Base-by-base conservation (phyloP, 2,329 filamentous ascomycete genomes). In the Sordariomycetes sp. region DNA sequence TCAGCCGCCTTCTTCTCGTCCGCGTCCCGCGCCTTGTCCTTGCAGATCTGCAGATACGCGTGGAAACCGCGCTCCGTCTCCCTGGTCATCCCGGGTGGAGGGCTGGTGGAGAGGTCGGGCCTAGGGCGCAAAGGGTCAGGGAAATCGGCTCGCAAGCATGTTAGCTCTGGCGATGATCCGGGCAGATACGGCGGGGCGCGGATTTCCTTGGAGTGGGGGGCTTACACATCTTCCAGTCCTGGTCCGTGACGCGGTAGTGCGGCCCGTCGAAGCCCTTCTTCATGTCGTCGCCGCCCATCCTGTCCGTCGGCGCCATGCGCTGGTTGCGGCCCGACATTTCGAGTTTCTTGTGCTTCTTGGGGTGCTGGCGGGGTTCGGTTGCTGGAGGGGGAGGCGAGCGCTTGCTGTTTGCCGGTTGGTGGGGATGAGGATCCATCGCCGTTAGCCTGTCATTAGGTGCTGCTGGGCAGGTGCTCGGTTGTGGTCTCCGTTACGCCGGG, bases 181-280 rank as follows among this genome's bases (percentile, higher is more conserved):
- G 10, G 34, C 10, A 15, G 24, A 34, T 3, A 55, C 13, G 53
- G 6, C 20, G 34, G 25, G 34, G 10, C 10, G 35, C 7, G 52
- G 28, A 35, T n/a, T 17, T 15, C 15, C n/a, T 12, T 22, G 15
- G 42, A 15, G 15, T 2, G 17, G 53, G 8, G 10, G 35, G 51
- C 54, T 56, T 56, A 56, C 54, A 56, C 24, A 56, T 56, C 54
- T 35, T 56, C 54, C 54, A 56, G 3, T 39, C 25, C 54, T 50
- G 54, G 54, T 56, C 42, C 39, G 28, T 35, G 17, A 42, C 22
- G 42, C 45, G 28, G 34, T 51, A 56, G 54, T 36, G 54, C 12
- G 54, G 54, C 8, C 54, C 54, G 28, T 39, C 54, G 39, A 42
- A n/a, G 54, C 52, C 35, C n/a, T 35, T 50, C 28, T 51, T 56